These are phyloP conservation scores for Mycena chlorophos DNA, from an alignment of 768 basidiomycete genomes.

Conservation along the genomic window DNA sequence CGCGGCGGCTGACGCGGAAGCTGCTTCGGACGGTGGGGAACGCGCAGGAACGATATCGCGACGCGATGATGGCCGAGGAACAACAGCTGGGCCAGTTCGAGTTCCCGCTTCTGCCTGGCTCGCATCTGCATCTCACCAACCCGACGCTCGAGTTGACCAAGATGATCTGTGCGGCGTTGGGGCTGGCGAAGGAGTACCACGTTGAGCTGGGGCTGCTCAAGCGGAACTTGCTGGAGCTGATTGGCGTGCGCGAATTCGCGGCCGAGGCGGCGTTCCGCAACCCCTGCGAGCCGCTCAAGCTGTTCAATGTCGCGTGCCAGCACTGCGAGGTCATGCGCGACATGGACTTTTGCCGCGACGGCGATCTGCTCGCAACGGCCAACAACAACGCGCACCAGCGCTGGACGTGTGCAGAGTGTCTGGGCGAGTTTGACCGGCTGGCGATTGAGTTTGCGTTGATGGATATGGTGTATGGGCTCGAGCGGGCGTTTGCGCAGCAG, in stretches of 20 bases:
- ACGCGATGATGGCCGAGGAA: conserved; percentile 57
- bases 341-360: conserved; percentile 95
- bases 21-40: conserved; percentile 69
- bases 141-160: conserved; percentile 90
- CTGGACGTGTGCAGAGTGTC: conserved; percentile 74
- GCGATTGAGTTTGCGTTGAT: conserved; percentile 87
- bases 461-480: conserved; percentile 66
- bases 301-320: conserved; percentile 85
- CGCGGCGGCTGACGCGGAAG: conserved; percentile 76
- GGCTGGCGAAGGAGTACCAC: conserved; percentile 74
- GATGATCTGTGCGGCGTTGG: conserved; percentile 78
- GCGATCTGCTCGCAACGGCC: conserved; percentile 69
- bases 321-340: conserved; percentile 84
- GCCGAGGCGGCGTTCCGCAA: conserved; percentile 84
- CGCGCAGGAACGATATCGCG: conserved; percentile 60
- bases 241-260: conserved; percentile 85
- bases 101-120: conserved; percentile 88
- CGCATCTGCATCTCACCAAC: conserved; percentile 74
- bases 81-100: conserved; percentile 57
- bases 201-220: conserved; percentile 88
- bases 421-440: conserved; percentile 84
- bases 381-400: conserved; percentile 46
- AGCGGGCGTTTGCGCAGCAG: conserved; percentile 80
- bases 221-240: conserved; percentile 84
- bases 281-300: conserved; percentile 84